A percentile compares a stretch with the other conserved stretches of the same genome.
Evolutionary conservation across 1,139 yeast genomes (phyloP).

Genomic region (Hanseniaspora sp.): DNA sequence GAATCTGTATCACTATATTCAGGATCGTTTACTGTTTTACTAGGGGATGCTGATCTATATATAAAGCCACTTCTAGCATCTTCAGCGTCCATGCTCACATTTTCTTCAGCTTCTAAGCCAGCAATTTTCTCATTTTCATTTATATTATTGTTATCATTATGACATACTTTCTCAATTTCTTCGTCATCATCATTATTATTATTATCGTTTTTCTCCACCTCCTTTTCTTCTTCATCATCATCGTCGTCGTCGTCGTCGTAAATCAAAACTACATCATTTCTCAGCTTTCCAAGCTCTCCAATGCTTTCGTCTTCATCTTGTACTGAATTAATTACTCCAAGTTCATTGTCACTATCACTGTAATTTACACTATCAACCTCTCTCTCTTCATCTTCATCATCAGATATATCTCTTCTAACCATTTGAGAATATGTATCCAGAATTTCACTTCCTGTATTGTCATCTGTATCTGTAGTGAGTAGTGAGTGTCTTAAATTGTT

Average conservation of each 20-base stretch:
- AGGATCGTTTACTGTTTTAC: constrained; percentile 11
- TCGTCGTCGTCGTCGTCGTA: constrained; percentile 11
- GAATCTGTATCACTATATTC: constrained; percentile 8
- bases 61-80: constrained; percentile 14
- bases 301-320: constrained; percentile 4
- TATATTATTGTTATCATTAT: neutral
- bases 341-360: constrained; percentile 15
- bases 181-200: neutral
- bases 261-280: neutral
- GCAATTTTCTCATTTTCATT: constrained; percentile 1
- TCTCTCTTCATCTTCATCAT: constrained; percentile 9
- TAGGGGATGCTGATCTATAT: constrained; percentile 7
- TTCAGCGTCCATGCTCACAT: neutral
- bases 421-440: neutral
- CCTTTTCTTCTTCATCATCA: constrained; percentile 14
- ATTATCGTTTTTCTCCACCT: constrained; percentile 3
- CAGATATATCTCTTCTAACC: neutral
- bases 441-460: constrained; percentile 12
- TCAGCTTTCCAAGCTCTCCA: no score
- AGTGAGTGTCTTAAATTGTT: constrained; percentile 18
- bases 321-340: neutral
- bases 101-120: neutral
- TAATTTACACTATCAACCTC: constrained; percentile 14
- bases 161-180: neutral
- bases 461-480: constrained; percentile 19